Conservation (phyloP, 257 asterid genomes). For the Dorcoceras hygrometricum region DNA sequence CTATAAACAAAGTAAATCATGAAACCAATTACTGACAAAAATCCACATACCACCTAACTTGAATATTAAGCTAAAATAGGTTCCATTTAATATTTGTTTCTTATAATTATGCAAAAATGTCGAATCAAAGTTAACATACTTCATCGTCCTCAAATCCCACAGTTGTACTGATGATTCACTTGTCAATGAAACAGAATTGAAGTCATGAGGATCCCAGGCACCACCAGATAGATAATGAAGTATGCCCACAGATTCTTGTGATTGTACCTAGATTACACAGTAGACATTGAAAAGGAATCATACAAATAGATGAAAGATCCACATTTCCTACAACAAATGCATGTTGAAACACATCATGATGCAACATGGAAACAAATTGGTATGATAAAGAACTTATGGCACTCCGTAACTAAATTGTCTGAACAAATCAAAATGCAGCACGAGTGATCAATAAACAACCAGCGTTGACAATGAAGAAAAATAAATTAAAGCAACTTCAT, state of each 20-base stretch:
- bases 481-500: no score
- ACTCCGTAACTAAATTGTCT: conserved; percentile 9
- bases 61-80: conserved; percentile 8
- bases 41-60: conserved; percentile 7
- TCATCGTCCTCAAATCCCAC: conserved; percentile 96
- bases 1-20: background rate
- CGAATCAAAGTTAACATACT: conserved; percentile 46
- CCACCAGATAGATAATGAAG: conserved; percentile 80
- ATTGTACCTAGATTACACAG: conserved; percentile 77
- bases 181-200: conserved; percentile 61
- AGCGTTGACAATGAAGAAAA: no score
- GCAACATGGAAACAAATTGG: conserved; percentile 13
- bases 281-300: conserved; percentile 54
- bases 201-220: conserved; percentile 98
- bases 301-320: conserved; percentile 32
- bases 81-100: conserved; percentile 11
- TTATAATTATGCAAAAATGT: conserved; percentile 18
- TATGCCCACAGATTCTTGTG: conserved; percentile 84
- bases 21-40: conserved; percentile 7
- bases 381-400: background rate
- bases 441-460: background rate
- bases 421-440: background rate
- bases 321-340: conserved; percentile 19
- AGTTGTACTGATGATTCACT: conserved; percentile 84
- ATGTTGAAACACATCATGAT: conserved; percentile 19